Percentiles rank a stretch among this genome's conserved stretches.
These are phyloP conservation scores for Coelastrella sp. DNA, from an alignment of 139 green algal species.

Conservation along the genomic window DNA sequence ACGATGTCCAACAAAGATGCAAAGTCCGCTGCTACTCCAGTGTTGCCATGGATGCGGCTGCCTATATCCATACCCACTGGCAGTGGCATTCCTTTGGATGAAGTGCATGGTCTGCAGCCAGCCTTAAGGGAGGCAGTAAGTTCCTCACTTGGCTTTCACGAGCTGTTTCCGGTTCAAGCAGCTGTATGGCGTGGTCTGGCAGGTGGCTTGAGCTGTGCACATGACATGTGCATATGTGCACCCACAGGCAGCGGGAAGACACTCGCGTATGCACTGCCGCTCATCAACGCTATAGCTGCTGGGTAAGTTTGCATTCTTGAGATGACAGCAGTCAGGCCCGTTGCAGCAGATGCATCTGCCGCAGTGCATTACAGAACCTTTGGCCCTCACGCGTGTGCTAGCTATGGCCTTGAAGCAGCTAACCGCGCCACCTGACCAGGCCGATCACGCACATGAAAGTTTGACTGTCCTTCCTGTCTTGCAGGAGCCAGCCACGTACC, in stretches of 20 bases:
- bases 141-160: conserved; percentile 58
- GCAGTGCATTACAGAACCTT: no score
- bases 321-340: background rate
- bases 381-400: no score
- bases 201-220: conserved; percentile 72
- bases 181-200: conserved; percentile 78
- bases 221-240: conserved; percentile 91
- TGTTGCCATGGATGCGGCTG: conserved; percentile 92
- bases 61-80: conserved; percentile 73
- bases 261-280: conserved; percentile 87
- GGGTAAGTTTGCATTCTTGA: background rate
- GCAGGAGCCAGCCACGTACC: conserved; percentile 16
- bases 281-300: conserved; percentile 68
- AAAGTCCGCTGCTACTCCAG: conserved; percentile 27
- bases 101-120: conserved; percentile 72
- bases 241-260: conserved; percentile 95
- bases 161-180: conserved; percentile 88
- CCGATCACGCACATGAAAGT: no score
- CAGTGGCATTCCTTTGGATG: conserved; percentile 54
- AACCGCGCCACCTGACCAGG: no score
- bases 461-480: background rate
- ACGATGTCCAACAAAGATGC: background rate
- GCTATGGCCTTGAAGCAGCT: no score
- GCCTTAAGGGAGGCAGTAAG: conserved; percentile 50
- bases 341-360: background rate